Conservation (phyloP, 139 green algal genomes). For the Picochlorum sp. region DNA sequence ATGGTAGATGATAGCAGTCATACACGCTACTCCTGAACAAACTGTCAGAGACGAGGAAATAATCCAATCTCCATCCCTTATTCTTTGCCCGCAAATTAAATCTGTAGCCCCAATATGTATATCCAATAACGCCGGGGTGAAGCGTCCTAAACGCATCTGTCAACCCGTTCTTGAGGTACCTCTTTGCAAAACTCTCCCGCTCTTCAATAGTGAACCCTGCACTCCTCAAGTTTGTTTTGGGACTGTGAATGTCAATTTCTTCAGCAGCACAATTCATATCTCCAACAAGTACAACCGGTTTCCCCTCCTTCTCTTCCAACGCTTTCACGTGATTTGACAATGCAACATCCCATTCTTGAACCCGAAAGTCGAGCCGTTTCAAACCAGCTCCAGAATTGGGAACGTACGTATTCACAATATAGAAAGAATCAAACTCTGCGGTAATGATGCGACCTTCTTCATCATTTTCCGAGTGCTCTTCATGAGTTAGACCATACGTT, state of each 20-base stretch:
- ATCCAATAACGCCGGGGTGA: constrained; percentile 38
- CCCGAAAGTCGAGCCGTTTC: constrained; percentile 52
- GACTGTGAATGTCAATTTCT: constrained; percentile 70
- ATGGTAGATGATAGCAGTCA: constrained; percentile 52
- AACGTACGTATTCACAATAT: constrained; percentile 37
- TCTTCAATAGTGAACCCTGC: constrained; percentile 73
- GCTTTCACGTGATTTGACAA: constrained; percentile 35
- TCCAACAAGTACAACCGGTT: constrained; percentile 57
- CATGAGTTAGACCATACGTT: constrained; percentile 4
- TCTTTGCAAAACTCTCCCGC: constrained; percentile 45
- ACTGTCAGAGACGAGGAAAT: constrained; percentile 49
- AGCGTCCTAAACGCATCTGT: constrained; percentile 51
- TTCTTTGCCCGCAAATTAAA: constrained; percentile 37
- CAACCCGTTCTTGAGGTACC: constrained; percentile 37
- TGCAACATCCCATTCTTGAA: constrained; percentile 32
- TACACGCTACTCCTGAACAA: constrained; percentile 29
- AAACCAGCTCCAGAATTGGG: constrained; percentile 52
- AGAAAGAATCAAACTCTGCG: constrained; percentile 32
- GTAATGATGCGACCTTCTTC: constrained; percentile 35
- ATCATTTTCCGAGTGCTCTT: constrained; percentile 25
- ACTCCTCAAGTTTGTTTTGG: constrained; percentile 56
- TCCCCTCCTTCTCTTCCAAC: constrained; percentile 22
- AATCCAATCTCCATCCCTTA: constrained; percentile 69
- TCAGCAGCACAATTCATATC: constrained; percentile 42
- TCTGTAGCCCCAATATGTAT: constrained; percentile 64